A percentile compares a stretch with the other conserved stretches of the same genome.
Evolutionary conservation across 768 basidiomycete species (phyloP).

Genomic region (Kwoniella heveanensis): DNA sequence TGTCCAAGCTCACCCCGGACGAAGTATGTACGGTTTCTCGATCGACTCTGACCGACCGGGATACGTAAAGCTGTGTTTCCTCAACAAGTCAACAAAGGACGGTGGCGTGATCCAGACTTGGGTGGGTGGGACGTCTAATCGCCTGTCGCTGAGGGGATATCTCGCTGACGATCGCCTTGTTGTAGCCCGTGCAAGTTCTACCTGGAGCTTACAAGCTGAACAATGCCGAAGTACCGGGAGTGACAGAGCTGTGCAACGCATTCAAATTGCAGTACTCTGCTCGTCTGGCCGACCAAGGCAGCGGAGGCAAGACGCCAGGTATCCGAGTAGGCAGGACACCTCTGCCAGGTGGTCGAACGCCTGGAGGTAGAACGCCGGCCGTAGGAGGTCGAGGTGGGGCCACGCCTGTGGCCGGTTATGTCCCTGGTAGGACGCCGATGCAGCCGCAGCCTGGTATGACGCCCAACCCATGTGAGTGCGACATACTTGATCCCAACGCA

Average conservation of each 20-base stretch:
- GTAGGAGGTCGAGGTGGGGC: constrained; percentile 23
- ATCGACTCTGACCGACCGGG: constrained; percentile 86
- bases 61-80: constrained; percentile 89
- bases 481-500: not conserved
- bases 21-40: constrained; percentile 94
- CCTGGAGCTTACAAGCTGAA: constrained; percentile 72
- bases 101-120: constrained; percentile 83
- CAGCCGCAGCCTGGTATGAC: constrained; percentile 32
- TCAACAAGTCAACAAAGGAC: constrained; percentile 76
- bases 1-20: constrained; percentile 87
- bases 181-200: constrained; percentile 53
- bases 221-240: constrained; percentile 84
- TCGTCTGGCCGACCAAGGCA: constrained; percentile 39
- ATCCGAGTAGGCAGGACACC: constrained; percentile 46
- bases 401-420: constrained; percentile 27
- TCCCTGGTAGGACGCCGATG: constrained; percentile 39
- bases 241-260: constrained; percentile 91
- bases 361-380: constrained; percentile 42
- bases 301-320: constrained; percentile 50
- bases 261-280: constrained; percentile 70
- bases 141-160: not conserved
- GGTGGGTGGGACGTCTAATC: constrained; percentile 67
- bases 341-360: constrained; percentile 38
- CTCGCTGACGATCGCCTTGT: not conserved
- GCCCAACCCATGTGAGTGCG: constrained; percentile 48